These are phyloP conservation scores for Sphaceloma murrayae DNA, from an alignment of 2,329 filamentous ascomycete species.

Conservation along the genomic window DNA sequence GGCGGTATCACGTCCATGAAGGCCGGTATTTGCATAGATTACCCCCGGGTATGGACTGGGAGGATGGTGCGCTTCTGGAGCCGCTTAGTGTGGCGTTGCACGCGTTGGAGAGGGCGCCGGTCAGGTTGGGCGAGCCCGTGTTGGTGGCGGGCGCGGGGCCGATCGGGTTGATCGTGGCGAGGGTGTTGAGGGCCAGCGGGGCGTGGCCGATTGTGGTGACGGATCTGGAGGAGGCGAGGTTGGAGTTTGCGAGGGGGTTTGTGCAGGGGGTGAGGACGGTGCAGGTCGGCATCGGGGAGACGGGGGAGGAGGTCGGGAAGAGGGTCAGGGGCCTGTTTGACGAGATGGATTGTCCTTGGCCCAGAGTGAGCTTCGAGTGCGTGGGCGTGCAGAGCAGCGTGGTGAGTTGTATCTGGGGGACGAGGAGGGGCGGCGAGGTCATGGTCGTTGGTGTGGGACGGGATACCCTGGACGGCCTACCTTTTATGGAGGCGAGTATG, in stretches of 20 bases:
- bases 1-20: constrained; percentile 74
- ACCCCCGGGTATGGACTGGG: constrained; percentile 61
- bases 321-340: constrained; percentile 23
- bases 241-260: constrained; percentile 68
- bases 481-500: constrained; percentile 31
- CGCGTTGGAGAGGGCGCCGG: constrained; percentile 32
- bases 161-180: constrained; percentile 51
- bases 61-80: constrained; percentile 84
- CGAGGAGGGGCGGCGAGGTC: constrained; percentile 26
- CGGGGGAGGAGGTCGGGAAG: constrained; percentile 22
- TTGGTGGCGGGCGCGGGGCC: constrained; percentile 55
- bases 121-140: constrained; percentile 29
- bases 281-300: constrained; percentile 22
- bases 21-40: constrained; percentile 77
- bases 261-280: constrained; percentile 31
- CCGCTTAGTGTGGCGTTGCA: constrained; percentile 41
- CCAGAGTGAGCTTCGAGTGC: constrained; percentile 29
- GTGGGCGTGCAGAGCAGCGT: constrained; percentile 30
- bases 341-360: constrained; percentile 20
- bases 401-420: constrained; percentile 23
- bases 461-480: constrained; percentile 28
- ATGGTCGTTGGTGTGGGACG: constrained; percentile 31
- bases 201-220: constrained; percentile 72
- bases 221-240: constrained; percentile 69
- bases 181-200: constrained; percentile 51